Percentiles rank a stretch among this genome's conserved stretches.
These are phyloP conservation scores for Aristolochia fimbriata DNA, from an alignment of 164 flowering plant genomes.

Conservation along the genomic window DNA sequence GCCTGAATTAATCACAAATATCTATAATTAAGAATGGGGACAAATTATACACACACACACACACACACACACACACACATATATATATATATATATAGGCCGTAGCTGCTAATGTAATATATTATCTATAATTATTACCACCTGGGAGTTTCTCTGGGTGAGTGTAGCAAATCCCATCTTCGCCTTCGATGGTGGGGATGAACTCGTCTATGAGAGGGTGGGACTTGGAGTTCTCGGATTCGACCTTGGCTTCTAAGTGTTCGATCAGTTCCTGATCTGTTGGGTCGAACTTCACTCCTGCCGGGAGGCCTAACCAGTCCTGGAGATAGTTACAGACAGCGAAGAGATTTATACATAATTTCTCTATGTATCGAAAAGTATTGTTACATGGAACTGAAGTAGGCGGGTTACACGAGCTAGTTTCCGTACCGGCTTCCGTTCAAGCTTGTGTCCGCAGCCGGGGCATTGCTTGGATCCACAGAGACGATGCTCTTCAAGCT, in stretches of 20 bases:
- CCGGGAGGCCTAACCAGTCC: constrained; percentile 83
- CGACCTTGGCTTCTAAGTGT: constrained; percentile 75
- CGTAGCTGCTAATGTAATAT: neutral
- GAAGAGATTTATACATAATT: too few species aligned
- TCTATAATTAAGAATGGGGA: too few species aligned
- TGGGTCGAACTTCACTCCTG: constrained; percentile 96
- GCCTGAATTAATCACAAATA: constrained; percentile 30
- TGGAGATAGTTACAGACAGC: constrained; percentile 18
- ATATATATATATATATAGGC: too few species aligned
- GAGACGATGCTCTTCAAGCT: constrained; percentile 87
- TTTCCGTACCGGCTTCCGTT: constrained; percentile 64
- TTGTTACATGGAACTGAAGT: too few species aligned
- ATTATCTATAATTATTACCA: too few species aligned
- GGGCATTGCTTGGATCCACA: constrained; percentile 93
- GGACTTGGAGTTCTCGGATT: constrained; percentile 31
- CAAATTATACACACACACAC: too few species aligned
- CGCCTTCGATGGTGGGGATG: constrained; percentile 79
- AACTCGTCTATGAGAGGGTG: constrained; percentile 92
- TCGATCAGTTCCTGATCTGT: constrained; percentile 73
- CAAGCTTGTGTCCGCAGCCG: constrained; percentile 86
- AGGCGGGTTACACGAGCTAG: neutral
- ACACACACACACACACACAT: too few species aligned
- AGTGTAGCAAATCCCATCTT: constrained; percentile 89
- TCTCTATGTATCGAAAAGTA: too few species aligned
- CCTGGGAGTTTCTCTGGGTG: constrained; percentile 95